These are phyloP conservation scores for Ceratonia siliqua DNA, from an alignment of 306 rosid species.

Conservation along the genomic window DNA sequence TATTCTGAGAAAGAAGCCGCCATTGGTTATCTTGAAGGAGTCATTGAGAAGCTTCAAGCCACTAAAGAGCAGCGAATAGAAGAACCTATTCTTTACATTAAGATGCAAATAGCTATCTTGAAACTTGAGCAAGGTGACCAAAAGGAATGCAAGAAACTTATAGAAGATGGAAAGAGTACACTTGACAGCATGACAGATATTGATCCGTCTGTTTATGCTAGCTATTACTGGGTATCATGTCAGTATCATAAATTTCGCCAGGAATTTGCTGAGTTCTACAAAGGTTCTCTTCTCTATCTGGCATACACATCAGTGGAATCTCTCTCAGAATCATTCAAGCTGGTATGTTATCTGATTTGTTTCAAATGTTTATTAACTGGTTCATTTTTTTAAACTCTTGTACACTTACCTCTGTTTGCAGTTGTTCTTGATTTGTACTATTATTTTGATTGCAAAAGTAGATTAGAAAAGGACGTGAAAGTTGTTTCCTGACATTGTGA, in stretches of 20 bases:
- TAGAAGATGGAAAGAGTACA: conserved; percentile 92
- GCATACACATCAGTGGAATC: conserved; percentile 97
- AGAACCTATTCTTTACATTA: conserved; percentile 89
- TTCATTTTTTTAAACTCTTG: not conserved
- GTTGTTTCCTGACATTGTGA: not conserved
- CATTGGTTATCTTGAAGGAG: conserved; percentile 78
- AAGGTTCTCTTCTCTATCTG: conserved; percentile 95
- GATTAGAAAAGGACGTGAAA: not conserved
- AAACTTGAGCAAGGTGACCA: conserved; percentile 89
- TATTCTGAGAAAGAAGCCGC: conserved; percentile 97
- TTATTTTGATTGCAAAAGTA: conserved; percentile 11
- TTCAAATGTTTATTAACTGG: conserved; percentile 9
- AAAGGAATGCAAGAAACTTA: conserved; percentile 86
- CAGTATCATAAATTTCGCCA: conserved; percentile 79
- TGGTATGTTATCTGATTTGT: conserved; percentile 56
- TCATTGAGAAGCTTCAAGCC: conserved; percentile 86
- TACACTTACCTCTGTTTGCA: not conserved
- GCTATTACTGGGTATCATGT: conserved; percentile 94
- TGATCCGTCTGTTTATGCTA: conserved; percentile 95
- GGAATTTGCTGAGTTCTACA: conserved; percentile 99
- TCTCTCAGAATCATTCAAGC: conserved; percentile 95
- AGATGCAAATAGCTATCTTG: conserved; percentile 84
- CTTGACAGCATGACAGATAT: conserved; percentile 99
- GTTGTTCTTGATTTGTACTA: not conserved
- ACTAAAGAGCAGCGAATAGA: conserved; percentile 91